Base-by-base conservation (phyloP, 2,329 filamentous ascomycete genomes). In the Zasmidium citrigriseum region DNA sequence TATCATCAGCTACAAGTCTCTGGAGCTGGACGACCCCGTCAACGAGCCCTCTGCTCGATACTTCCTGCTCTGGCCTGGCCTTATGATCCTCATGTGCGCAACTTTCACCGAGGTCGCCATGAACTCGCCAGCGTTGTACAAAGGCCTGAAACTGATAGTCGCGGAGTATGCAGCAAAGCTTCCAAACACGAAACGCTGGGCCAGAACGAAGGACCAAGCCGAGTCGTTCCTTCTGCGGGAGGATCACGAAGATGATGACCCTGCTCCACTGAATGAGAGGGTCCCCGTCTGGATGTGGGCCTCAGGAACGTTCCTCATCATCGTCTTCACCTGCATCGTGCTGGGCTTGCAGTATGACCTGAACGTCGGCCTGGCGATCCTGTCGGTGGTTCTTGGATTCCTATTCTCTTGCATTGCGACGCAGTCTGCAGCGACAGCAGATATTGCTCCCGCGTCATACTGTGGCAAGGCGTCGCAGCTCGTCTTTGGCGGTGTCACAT, bases 381-480 rank as follows among this genome's bases (percentile, higher is more conserved):
- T 86, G n/a, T 79, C 82, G 23, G 75, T 80, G 54, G 61, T 85
- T 46, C 76, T 86, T 20, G 80, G 80, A 57, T 82, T 85, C 74
- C 72, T 85, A 61, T 85, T 85, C 72, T n/a, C n/a, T n/a, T n/a
- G n/a, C n/a, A n/a, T 80, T 81, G 57, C 57, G 18, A 59, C 49
- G 83, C 85, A 76, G 73, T 85, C 46, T 80, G 81, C 57, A 82
- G 84, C 64, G 81, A 85, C 70, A 82, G 82, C 67, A 79, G 80
- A 20, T 82, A 80, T 58, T 80, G 57, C 24, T 60, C 80, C 27
- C 81, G 86, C 64, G 80, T 81, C 64, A 84, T 84, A 0, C 86
- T 86, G 0, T 1, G 80, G 85, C 64, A 89, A 89, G 72, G 86
- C 86, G 7, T 86, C 84, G 1, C 86, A 88, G 75, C 81, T 88